Percentiles rank a stretch among this genome's conserved stretches.
Conservation (phyloP, 148 eudicot genomes). For the Fagopyrum homotropicum region DNA sequence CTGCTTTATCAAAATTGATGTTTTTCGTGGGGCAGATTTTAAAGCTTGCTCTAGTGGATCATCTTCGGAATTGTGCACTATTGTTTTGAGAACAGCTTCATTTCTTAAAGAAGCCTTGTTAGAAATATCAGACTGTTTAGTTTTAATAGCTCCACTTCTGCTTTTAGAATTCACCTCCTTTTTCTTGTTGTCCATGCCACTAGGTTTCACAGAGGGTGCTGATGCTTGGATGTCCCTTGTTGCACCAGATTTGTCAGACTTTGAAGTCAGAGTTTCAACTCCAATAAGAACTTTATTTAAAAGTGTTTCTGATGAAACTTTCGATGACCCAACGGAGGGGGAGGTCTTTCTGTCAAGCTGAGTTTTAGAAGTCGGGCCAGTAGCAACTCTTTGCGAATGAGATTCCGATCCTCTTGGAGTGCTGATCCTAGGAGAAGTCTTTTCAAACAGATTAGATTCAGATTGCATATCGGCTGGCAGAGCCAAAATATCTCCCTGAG, state of each 20-base stretch:
- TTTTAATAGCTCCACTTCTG: constrained; percentile 21
- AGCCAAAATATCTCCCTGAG: not conserved
- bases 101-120: constrained; percentile 23
- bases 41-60: constrained; percentile 58
- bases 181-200: constrained; percentile 21
- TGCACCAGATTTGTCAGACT: constrained; percentile 15
- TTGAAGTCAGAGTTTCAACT: constrained; percentile 14
- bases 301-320: constrained; percentile 15
- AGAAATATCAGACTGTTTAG: constrained; percentile 17
- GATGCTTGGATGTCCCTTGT: constrained; percentile 19
- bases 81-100: constrained; percentile 37
- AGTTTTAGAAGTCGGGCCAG: not conserved
- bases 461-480: no score
- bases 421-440: not conserved
- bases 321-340: constrained; percentile 4
- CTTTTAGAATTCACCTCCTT: constrained; percentile 26
- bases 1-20: constrained; percentile 35
- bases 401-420: not conserved
- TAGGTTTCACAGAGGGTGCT: constrained; percentile 28
- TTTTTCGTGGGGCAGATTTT: constrained; percentile 51
- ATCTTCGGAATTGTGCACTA: constrained; percentile 55
- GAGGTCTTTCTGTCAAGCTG: not conserved
- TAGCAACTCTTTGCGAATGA: not conserved
- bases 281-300: constrained; percentile 20
- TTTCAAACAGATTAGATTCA: not conserved